A percentile compares a stretch with the other conserved stretches of the same genome.
Conservation (phyloP, 768 basidiomycete species). For the Sporobolomyces roseus region DNA sequence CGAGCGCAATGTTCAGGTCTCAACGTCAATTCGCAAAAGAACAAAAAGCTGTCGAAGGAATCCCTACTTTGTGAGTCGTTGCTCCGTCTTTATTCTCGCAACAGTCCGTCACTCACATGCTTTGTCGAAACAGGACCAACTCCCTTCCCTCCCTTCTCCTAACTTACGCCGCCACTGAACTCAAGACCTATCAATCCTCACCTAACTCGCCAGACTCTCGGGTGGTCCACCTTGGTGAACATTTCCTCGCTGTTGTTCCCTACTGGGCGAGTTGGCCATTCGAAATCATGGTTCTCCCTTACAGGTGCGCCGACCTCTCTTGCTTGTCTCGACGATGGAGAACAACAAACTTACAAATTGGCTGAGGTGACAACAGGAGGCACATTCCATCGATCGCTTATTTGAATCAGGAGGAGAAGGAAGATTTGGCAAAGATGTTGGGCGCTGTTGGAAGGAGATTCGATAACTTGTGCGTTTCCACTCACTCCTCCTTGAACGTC, state of each 20-base stretch:
- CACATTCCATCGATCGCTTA: constrained; percentile 70
- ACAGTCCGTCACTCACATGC: background rate
- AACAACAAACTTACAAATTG: no score
- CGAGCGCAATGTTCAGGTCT: constrained; percentile 45
- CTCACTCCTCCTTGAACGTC: background rate
- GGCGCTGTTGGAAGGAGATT: constrained; percentile 33
- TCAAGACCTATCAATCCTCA: constrained; percentile 56
- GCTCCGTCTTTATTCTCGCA: background rate
- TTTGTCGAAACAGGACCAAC: constrained; percentile 14
- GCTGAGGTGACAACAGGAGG: constrained; percentile 57
- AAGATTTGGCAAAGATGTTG: constrained; percentile 64
- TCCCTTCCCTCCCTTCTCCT: constrained; percentile 34
- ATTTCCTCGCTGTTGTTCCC: constrained; percentile 81
- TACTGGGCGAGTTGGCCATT: constrained; percentile 98
- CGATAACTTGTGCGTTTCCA: constrained; percentile 46
- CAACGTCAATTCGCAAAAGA: constrained; percentile 33
- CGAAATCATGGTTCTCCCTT: constrained; percentile 58
- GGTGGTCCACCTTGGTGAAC: constrained; percentile 65
- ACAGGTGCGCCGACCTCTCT: constrained; percentile 55
- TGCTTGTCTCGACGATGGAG: constrained; percentile 44
- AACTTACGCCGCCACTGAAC: constrained; percentile 47
- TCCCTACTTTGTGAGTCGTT: constrained; percentile 30
- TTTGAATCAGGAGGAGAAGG: constrained; percentile 61
- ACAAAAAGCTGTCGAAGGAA: constrained; percentile 5
- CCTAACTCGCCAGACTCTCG: constrained; percentile 53